Percentiles rank a stretch among this genome's conserved stretches.
Conservation (phyloP, 2,329 filamentous ascomycete genomes). For the Xylaria sp. region DNA sequence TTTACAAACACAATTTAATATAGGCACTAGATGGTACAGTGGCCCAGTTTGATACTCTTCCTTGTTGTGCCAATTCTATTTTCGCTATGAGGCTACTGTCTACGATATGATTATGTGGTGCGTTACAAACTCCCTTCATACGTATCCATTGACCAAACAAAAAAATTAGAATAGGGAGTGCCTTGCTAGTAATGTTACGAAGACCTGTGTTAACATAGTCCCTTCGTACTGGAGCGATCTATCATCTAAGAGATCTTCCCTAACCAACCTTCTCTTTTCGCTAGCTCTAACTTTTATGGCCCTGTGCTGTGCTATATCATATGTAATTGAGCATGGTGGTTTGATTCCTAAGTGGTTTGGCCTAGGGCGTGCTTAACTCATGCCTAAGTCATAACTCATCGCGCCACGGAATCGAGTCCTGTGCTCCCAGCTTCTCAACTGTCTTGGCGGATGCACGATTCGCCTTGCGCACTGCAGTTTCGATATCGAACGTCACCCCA, state of each 20-base stretch:
- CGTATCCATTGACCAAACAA: neutral
- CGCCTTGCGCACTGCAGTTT: constrained; percentile 63
- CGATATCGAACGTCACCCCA: constrained; percentile 55
- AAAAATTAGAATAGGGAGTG: neutral
- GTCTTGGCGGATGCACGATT: constrained; percentile 68
- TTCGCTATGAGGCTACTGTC: neutral
- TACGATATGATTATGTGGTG: neutral
- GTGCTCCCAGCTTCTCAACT: constrained; percentile 69
- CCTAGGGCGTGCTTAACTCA: neutral
- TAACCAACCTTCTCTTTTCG: too few relatives aligned
- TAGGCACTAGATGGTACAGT: constrained; percentile 1
- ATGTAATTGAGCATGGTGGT: neutral
- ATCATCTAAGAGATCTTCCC: neutral
- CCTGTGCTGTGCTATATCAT: neutral
- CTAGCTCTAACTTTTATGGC: too few relatives aligned
- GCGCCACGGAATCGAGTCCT: constrained; percentile 70
- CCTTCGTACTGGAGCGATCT: neutral
- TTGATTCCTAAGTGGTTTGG: neutral
- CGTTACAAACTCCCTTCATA: neutral
- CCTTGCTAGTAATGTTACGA: neutral
- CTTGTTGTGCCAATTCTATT: neutral
- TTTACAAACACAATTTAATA: constrained; percentile 8
- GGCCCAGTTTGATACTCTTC: neutral
- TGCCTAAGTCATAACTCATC: constrained; percentile 47
- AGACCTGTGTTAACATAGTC: neutral